These are phyloP conservation scores for Camillea tinctor DNA, from an alignment of 2,329 filamentous ascomycete species.

Conservation along the genomic window DNA sequence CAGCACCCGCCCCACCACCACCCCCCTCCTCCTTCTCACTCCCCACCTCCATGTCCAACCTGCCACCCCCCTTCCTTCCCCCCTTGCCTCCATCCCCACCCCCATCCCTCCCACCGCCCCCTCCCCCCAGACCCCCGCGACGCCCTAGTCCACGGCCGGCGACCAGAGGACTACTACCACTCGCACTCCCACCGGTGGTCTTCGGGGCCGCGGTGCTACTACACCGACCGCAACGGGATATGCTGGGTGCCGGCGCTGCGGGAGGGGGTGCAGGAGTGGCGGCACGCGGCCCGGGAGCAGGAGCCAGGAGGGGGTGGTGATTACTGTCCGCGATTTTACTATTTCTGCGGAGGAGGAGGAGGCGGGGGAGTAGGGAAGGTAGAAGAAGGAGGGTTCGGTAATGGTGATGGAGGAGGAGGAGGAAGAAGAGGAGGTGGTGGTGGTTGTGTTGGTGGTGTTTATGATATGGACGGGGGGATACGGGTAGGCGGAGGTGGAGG, in stretches of 20 bases:
- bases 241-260: conserved; percentile 4
- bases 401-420: not conserved
- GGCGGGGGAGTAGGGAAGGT: too few species aligned
- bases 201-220: too few species aligned
- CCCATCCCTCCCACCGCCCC: not conserved
- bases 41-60: not conserved
- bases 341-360: too few species aligned
- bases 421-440: not conserved
- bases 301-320: too few species aligned
- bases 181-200: too few species aligned
- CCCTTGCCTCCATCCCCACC: not conserved
- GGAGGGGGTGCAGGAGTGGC: conserved; percentile 1
- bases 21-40: not conserved
- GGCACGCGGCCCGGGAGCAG: not conserved
- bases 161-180: conserved; percentile 6
- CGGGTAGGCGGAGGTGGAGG: not conserved
- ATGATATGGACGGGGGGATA: too few species aligned
- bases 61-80: not conserved
- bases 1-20: too few species aligned
- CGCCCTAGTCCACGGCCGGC: not conserved
- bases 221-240: conserved; percentile 3
- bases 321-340: too few species aligned
- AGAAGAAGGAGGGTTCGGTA: not conserved
- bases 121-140: conserved; percentile 1
- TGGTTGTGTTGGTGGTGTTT: too few species aligned